phyloP scores from a whole-genome alignment of 2,329 filamentous ascomycete species.

The Ophiosphaerella korrae region DNA sequence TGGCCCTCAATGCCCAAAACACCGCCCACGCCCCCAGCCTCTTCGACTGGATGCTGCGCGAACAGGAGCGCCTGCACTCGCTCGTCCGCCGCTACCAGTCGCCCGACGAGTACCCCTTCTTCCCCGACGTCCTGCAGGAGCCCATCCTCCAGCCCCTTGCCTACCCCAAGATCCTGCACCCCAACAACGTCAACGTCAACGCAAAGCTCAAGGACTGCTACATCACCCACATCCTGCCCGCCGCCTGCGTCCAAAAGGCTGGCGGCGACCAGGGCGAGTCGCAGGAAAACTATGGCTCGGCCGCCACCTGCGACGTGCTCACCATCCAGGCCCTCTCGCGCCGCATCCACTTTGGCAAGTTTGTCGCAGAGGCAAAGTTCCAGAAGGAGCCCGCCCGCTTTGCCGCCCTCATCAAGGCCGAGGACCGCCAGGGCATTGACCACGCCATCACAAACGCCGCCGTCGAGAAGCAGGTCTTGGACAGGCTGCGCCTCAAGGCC shows the following conservation, averaged over 20 bases:
- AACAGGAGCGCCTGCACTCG: conserved; percentile 90
- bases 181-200: conserved; percentile 91
- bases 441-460: conserved; percentile 86
- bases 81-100: conserved; percentile 93
- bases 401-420: conserved; percentile 78
- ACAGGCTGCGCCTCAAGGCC: conserved; percentile 84
- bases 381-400: conserved; percentile 79
- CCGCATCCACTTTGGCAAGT: conserved; percentile 96
- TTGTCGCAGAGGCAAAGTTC: conserved; percentile 97
- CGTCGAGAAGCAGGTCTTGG: conserved; percentile 90
- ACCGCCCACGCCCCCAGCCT: conserved; percentile 81
- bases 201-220: conserved; percentile 84
- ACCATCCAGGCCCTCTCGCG: conserved; percentile 89
- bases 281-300: conserved; percentile 93
- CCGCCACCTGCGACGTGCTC: conserved; percentile 87
- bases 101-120: conserved; percentile 97
- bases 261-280: conserved; percentile 79
- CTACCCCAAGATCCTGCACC: conserved; percentile 86
- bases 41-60: conserved; percentile 89
- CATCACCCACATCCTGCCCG: conserved; percentile 79
- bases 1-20: conserved; percentile 73
- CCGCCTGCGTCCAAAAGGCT: conserved; percentile 78
- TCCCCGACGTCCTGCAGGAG: conserved; percentile 76
- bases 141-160: conserved; percentile 86
- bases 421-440: conserved; percentile 80